Evolutionary conservation across 768 basidiomycete species (phyloP), one percentile per base, ranked within the genome.

Genomic region (Boletus subparvulus): DNA sequence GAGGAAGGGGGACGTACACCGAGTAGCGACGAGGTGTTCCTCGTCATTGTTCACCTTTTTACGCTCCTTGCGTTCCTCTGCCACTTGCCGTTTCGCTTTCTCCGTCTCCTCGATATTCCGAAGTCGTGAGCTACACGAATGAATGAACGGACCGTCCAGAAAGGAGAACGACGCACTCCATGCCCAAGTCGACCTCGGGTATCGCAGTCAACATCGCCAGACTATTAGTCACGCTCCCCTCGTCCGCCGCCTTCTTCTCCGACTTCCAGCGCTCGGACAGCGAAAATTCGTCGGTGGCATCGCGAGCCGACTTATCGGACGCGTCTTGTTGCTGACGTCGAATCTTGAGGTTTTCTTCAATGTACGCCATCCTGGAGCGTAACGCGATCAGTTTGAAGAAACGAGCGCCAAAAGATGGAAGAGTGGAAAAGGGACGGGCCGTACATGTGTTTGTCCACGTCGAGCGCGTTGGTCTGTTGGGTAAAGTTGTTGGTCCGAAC

Each of bases 101-200:
- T 98, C 97, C 0, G 96, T 99, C 48, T 94, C 93, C 68, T 97
- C 94, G 52, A 99, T 99, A 68, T 98, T 99, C 74, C 89, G 87
- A 52, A 99, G 77, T 17, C 95, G 87, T 17, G 87, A 79, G 61
- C 95, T 98, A 56, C 3, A 4, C 6, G 21, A 24, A 4, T 2
- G 30, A 17, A 7, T 16, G 16, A 5, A 3, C 14, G 24, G 13
- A 11, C 14, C 13, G 12, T 16, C 36, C 10, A 28, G n/a, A 33
- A 4, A 3, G 13, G 7, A 11, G 26, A 17, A 41, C 0, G 35
- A 86, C 92, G 64, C 64, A 98, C 95, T 99, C 94, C 89, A 98
- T 97, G 54, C 97, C 97, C 5, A 99, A 80, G 72, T 99, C 96
- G 10, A 98, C 94, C 69, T 98, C 97, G 0, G 96, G 97, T 64